Conservation (phyloP, 2,329 filamentous ascomycete species). For the Dothiorella sarmentorum region DNA sequence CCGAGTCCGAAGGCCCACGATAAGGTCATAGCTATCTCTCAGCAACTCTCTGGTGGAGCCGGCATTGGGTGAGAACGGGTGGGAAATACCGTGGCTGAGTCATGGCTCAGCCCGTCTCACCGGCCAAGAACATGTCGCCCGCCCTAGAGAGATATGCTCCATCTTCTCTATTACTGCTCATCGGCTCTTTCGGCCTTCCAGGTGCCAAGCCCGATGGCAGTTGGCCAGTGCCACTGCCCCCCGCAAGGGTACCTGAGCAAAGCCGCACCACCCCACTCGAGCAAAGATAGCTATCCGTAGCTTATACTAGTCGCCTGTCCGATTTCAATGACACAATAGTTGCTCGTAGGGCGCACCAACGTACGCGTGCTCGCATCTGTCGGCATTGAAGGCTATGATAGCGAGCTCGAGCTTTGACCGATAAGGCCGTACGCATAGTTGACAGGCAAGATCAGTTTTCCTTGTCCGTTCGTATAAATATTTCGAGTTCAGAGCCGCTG, state of each 20-base stretch:
- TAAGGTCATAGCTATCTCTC: background rate
- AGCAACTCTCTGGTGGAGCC: background rate
- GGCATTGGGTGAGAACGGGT: background rate
- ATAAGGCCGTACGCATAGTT: too few relatives aligned
- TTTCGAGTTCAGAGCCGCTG: background rate
- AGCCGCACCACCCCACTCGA: background rate
- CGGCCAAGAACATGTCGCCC: background rate
- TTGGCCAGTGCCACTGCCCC: background rate
- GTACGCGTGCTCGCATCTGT: background rate
- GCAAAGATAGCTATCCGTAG: constrained; percentile 6
- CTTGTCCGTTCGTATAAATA: background rate
- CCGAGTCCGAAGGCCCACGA: background rate
- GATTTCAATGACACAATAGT: background rate
- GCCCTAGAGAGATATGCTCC: too few relatives aligned
- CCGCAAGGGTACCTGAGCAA: constrained; percentile 8
- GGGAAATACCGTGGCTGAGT: background rate
- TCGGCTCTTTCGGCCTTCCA: background rate
- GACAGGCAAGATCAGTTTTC: background rate
- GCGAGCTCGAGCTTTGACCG: background rate
- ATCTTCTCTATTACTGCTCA: background rate
- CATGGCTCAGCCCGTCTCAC: background rate
- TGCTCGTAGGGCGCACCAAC: background rate
- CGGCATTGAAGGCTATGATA: background rate
- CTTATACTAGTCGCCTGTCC: too few relatives aligned
- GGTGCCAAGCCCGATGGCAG: constrained; percentile 2